Base-by-base conservation (phyloP, 1,284 basidiomycete genomes). In the Naganishia liquefaciens region DNA sequence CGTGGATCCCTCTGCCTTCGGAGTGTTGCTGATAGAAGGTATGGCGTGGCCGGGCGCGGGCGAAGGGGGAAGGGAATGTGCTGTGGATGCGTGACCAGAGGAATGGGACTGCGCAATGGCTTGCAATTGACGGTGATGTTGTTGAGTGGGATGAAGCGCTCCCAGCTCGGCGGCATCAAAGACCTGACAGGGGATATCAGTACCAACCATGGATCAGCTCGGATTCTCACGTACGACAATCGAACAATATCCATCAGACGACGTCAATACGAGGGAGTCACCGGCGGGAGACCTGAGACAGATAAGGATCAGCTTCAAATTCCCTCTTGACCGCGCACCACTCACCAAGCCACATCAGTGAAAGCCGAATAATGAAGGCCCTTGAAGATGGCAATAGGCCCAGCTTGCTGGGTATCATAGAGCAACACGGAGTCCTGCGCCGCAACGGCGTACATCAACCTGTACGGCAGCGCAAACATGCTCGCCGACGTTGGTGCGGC, bases 311-410 rank as follows among this genome's bases (percentile, higher is more conserved):
- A 7, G 53, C 19, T 54, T 1, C 33, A 7, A 37, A 10, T 37
- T 37, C 33, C 7, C 2, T 37, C 13, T 46, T 5, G 53, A 47
- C 46, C 40, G 23, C n/a, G 23, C 11, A 42, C 47, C 27, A 84
- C 89, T 68, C 73, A 95, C 95, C 95, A 99, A 50, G 89, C 86
- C 80, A 97, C 84, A 80, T 99, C 95, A 1, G 96, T 99, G 74
- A 98, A 98, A 72, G 94, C 91, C 67, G 96, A 92, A 76, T 97
- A 99, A 80, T 99, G 95, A 70, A 99, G 80, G 74, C 96, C 97
- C 61, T 89, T 91, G 73, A 99, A 86, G 73, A 98, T 83, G 76
- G 92, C 94, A 49, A 98, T 85, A 0, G 95, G 96, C 0, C 89
- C 86, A 0, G 91, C 85, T 80, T 99, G 95, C 78, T 99, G 95